phyloP scores from a whole-genome alignment of 2,329 filamentous ascomycete species.

The Ophiostoma novo-ulmi region DNA sequence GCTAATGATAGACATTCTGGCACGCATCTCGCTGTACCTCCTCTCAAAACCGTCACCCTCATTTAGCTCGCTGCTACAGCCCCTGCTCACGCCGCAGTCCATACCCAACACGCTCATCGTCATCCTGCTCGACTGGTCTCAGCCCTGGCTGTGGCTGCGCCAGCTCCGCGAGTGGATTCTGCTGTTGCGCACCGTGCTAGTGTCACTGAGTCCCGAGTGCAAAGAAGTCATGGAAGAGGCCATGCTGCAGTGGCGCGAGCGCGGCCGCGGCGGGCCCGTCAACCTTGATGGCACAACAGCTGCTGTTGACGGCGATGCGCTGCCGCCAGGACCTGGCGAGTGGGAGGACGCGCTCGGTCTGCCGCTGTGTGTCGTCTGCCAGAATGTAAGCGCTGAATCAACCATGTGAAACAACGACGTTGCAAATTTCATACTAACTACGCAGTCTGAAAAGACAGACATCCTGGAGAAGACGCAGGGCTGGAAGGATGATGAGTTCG shows the following conservation, averaged over 20 bases:
- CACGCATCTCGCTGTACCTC: constrained; percentile 82
- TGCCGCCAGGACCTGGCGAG: constrained; percentile 81
- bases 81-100: constrained; percentile 75
- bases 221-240: constrained; percentile 83
- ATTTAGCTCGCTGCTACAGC: constrained; percentile 76
- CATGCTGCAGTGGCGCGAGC: constrained; percentile 73
- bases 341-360: constrained; percentile 88
- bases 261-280: constrained; percentile 59
- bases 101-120: constrained; percentile 84
- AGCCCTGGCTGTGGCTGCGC: constrained; percentile 87
- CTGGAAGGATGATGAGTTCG: constrained; percentile 96
- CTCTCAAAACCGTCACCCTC: constrained; percentile 78
- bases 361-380: constrained; percentile 89
- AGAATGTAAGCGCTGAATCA: constrained; percentile 63
- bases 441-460: constrained; percentile 80
- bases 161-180: constrained; percentile 87
- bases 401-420: background rate
- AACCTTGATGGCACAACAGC: constrained; percentile 58
- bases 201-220: constrained; percentile 67
- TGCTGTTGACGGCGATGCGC: constrained; percentile 54
- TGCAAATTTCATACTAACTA: background rate
- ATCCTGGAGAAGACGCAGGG: constrained; percentile 79
- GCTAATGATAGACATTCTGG: constrained; percentile 68
- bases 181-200: constrained; percentile 70
- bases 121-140: constrained; percentile 90